Percentiles rank a stretch among this genome's conserved stretches.
Conservation (phyloP, 371 early-diverging fungal genomes). For the Smittium mucronatum region DNA sequence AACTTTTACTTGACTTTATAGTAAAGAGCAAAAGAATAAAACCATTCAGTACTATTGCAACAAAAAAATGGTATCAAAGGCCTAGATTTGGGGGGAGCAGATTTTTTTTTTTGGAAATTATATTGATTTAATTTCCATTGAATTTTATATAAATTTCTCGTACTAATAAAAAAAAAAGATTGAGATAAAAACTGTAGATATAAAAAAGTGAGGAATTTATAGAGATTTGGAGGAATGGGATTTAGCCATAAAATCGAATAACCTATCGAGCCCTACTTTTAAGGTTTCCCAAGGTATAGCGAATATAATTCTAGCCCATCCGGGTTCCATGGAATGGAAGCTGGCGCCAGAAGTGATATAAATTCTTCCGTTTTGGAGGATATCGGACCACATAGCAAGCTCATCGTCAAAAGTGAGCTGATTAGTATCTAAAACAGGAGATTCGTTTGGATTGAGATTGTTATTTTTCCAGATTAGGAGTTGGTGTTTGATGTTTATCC, state of each 20-base stretch:
- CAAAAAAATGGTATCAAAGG: no score
- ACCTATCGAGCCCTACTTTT: constrained; percentile 34
- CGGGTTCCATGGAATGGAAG: constrained; percentile 41
- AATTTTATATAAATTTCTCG: no score
- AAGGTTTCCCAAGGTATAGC: constrained; percentile 34
- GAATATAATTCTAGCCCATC: constrained; percentile 52
- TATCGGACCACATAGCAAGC: constrained; percentile 24
- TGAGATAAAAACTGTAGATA: no score
- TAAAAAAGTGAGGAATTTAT: no score
- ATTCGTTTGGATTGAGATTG: constrained; percentile 11
- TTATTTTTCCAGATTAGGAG: constrained; percentile 15
- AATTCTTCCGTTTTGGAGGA: constrained; percentile 37
- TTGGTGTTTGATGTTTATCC: constrained; percentile 39
- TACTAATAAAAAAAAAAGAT: no score
- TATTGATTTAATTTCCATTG: no score
- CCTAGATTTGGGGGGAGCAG: no score
- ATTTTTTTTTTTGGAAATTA: no score
- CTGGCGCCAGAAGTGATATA: constrained; percentile 50
- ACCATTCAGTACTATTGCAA: no score
- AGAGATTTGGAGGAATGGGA: no score
- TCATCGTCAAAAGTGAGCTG: constrained; percentile 22
- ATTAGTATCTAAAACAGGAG: constrained; percentile 9
- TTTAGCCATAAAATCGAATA: constrained; percentile 13
- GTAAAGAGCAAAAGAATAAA: no score
- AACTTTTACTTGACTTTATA: no score